These are phyloP conservation scores for Cladosporium halotolerans DNA, from an alignment of 2,329 filamentous ascomycete species.

Conservation along the genomic window DNA sequence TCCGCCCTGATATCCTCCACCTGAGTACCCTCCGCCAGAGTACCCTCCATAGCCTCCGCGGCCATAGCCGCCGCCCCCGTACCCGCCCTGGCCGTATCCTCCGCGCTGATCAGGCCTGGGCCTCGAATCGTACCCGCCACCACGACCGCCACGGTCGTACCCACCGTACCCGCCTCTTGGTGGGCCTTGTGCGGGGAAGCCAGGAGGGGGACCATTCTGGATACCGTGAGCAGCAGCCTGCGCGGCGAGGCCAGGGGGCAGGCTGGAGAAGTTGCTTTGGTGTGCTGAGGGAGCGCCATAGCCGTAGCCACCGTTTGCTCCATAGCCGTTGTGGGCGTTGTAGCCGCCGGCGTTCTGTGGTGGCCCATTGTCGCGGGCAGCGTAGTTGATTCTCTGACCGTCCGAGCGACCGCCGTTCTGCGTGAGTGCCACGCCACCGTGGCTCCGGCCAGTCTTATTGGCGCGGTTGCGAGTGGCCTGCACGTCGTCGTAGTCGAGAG, in stretches of 20 bases:
- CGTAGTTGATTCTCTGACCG: conserved; percentile 51
- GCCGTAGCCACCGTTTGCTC: conserved; percentile 17
- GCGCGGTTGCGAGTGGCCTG: conserved; percentile 64
- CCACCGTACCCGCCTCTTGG: conserved; percentile 19
- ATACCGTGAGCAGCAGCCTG: conserved; percentile 29
- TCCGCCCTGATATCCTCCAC: conserved; percentile 12
- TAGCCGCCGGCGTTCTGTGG: conserved; percentile 22
- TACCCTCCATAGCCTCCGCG: conserved; percentile 22
- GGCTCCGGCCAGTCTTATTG: conserved; percentile 59
- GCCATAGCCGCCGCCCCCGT: conserved; percentile 13
- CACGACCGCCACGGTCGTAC: conserved; percentile 14
- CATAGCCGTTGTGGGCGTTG: conserved; percentile 19
- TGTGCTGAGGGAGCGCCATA: conserved; percentile 14
- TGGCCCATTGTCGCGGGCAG: conserved; percentile 23
- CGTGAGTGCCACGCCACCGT: conserved; percentile 61
- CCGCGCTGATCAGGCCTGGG: conserved; percentile 21
- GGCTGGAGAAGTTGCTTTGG: conserved; percentile 18
- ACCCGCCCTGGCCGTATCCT: conserved; percentile 9
- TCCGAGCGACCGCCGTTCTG: conserved; percentile 40
- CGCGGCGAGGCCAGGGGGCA: conserved; percentile 30
- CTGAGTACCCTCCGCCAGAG: conserved; percentile 18
- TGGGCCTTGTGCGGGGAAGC: conserved; percentile 15
- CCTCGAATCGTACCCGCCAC: conserved; percentile 20
- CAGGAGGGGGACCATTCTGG: conserved; percentile 17
- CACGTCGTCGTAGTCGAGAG: conserved; percentile 69